Evolutionary conservation across 257 asterid species (phyloP), one percentile per base, ranked within the genome.

Genomic region (Gynochthodes officinalis): DNA sequence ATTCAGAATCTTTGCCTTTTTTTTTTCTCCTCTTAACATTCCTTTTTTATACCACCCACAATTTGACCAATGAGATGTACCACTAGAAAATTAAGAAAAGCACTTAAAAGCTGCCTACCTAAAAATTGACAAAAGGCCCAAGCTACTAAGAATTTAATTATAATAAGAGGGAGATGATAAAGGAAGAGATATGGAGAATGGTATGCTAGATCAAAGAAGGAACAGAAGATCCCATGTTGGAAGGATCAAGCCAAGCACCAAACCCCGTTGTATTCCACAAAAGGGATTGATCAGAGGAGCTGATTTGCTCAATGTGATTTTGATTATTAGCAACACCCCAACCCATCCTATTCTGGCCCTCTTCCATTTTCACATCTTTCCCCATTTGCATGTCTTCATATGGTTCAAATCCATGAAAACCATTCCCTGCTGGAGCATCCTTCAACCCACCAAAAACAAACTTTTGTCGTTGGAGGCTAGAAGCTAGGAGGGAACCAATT

Each of bases 191-290:
- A 40, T n/a, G 57, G 35, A 4, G 21, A 19, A 28, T 13, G 49
- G 18, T 27, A 23, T n/a, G 46, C 83, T 71, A 82, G 72, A 80
- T 76, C 66, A 85, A 72, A 72, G 84, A 85, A 75, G 81, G 83
- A 61, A 85, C 87, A 2, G 87, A 83, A 79, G 86, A 84, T n/a
- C 86, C 86, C 44, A 77, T 67, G 67, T 76, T 84, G 13, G 84
- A 77, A 71, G 87, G 82, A 78, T 82, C 86, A 74, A 80, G 69
- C 89, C 86, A 83, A 54, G 81, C 75, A 40, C 83, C 79, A 66
- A 54, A 14, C 50, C 70, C 65, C 6, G 57, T 39, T 21, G 77
- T 18, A 55, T 76, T 85, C 89, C 87, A 85, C 16, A 73, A 39
- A 62, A 85, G 70, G n/a, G 87, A 80, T 33, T 80, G 77, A 37